These are phyloP conservation scores for Epithele typhae DNA, from an alignment of 768 basidiomycete species.

Conservation along the genomic window DNA sequence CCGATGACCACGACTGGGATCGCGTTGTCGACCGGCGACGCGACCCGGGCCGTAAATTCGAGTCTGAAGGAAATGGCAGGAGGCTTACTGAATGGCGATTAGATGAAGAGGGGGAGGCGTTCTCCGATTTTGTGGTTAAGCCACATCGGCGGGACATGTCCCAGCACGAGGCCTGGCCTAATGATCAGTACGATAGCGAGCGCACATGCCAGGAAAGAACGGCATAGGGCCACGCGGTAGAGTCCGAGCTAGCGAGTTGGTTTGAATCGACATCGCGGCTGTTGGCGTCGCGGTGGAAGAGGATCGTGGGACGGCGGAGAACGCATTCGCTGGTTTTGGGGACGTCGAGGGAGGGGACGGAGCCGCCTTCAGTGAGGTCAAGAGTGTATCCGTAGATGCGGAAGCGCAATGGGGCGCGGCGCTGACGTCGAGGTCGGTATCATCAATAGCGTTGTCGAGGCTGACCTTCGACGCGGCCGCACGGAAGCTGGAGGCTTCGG, in stretches of 20 bases:
- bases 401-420: too few relatives aligned
- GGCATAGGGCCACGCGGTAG: background rate
- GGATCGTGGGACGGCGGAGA: constrained; percentile 14
- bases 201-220: too few relatives aligned
- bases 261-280: constrained; percentile 2
- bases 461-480: too few relatives aligned
- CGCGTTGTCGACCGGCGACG: constrained; percentile 46
- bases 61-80: constrained; percentile 1
- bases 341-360: constrained; percentile 15
- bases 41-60: constrained; percentile 42
- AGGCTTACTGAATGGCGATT: constrained; percentile 23
- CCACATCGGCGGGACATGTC: constrained; percentile 21
- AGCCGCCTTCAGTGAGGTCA: constrained; percentile 7
- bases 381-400: constrained; percentile 7
- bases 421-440: too few relatives aligned
- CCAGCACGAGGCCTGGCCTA: constrained; percentile 27
- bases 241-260: background rate
- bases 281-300: too few relatives aligned
- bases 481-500: too few relatives aligned
- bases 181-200: too few relatives aligned
- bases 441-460: too few relatives aligned
- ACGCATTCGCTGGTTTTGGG: constrained; percentile 15
- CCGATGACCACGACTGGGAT: constrained; percentile 35
- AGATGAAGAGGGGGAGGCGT: constrained; percentile 22
- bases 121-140: constrained; percentile 26